Percentiles rank a stretch among this genome's conserved stretches.
Conservation (phyloP, 2,329 filamentous ascomycete genomes). For the Cladosporium sphaerospermum region DNA sequence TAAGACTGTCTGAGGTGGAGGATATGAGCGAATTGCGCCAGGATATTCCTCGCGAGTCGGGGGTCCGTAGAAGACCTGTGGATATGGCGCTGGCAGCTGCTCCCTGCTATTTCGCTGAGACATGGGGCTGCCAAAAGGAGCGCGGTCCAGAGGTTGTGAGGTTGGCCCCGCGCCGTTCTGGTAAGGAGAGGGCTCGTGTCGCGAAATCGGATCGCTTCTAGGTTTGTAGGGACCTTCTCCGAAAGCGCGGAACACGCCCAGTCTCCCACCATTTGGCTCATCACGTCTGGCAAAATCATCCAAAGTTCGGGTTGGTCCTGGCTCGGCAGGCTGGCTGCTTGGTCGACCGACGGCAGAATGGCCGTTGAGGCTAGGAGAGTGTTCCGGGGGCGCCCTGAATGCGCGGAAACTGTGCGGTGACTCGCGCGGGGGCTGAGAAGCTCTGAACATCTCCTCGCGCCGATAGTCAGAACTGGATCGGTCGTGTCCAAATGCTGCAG, state of each 20-base stretch:
- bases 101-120: conserved; percentile 20
- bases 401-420: conserved; percentile 28
- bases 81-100: conserved; percentile 18
- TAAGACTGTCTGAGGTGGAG: conserved; percentile 19
- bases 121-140: conserved; percentile 23
- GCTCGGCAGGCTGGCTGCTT: conserved; percentile 31
- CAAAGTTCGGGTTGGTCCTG: conserved; percentile 8
- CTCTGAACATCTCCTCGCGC: conserved; percentile 27
- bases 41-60: conserved; percentile 27
- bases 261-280: conserved; percentile 4
- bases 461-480: conserved; percentile 22
- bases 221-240: conserved; percentile 9
- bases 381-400: conserved; percentile 17
- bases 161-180: conserved; percentile 22
- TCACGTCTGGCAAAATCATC: conserved; percentile 7
- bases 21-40: conserved; percentile 25
- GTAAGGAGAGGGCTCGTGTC: conserved; percentile 19
- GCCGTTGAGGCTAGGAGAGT: conserved; percentile 19
- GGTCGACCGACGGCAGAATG: conserved; percentile 23
- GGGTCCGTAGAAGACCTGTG: conserved; percentile 18
- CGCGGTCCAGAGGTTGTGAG: conserved; percentile 23
- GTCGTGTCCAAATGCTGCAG: conserved; percentile 16
- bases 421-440: conserved; percentile 27
- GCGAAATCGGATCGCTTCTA: conserved; percentile 20
- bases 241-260: conserved; percentile 12